These are phyloP conservation scores for Penicillium diatomitis DNA, from an alignment of 495 filamentous ascomycete genomes.

Conservation along the genomic window DNA sequence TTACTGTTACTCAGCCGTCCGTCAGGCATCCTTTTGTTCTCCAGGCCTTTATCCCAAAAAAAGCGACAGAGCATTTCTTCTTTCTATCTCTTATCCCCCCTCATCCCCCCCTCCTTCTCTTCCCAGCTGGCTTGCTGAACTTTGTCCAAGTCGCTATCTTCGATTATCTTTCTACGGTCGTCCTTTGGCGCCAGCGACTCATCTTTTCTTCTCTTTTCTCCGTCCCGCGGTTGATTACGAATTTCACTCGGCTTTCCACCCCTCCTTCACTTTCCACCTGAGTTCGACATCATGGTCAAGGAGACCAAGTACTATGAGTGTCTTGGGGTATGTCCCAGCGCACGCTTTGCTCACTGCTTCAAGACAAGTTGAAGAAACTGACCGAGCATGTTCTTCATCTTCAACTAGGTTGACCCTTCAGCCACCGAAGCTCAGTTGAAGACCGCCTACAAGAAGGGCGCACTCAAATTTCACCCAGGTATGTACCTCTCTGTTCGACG, in stretches of 20 bases:
- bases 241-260: not conserved
- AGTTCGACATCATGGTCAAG: conserved; percentile 60
- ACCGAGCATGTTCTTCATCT: conserved; percentile 14
- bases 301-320: conserved; percentile 82
- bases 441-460: conserved; percentile 84
- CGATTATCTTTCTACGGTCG: conserved; percentile 5
- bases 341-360: too few relatives aligned
- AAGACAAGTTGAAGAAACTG: not conserved
- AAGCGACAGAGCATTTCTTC: conserved; percentile 8
- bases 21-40: conserved; percentile 3
- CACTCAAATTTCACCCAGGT: conserved; percentile 89
- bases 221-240: conserved; percentile 3
- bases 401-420: conserved; percentile 55
- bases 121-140: not conserved
- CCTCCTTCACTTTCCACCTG: conserved; percentile 10
- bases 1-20: conserved; percentile 19
- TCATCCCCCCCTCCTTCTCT: conserved; percentile 9
- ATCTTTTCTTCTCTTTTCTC: conserved; percentile 3
- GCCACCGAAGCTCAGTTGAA: conserved; percentile 73
- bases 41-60: conserved; percentile 9
- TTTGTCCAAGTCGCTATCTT: conserved; percentile 1
- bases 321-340: conserved; percentile 59
- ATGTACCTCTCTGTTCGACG: conserved; percentile 13
- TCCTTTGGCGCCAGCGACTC: conserved; percentile 1
- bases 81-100: conserved; percentile 4